Conservation (phyloP, 2,329 filamentous ascomycete species). For the Aureobasidium sp. region DNA sequence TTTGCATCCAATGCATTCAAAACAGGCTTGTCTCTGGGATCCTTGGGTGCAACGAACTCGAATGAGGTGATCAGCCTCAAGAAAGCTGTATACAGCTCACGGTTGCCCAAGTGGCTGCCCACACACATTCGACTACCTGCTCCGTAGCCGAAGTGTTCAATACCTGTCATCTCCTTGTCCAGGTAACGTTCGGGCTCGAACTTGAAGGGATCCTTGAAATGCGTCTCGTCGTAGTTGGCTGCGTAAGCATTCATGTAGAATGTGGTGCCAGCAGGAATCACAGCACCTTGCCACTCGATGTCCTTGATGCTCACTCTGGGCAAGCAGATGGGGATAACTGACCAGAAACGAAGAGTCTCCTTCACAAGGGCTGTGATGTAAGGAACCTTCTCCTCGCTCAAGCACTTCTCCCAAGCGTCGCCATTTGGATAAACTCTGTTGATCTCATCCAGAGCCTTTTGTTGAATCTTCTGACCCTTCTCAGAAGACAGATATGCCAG, state of each 20-base stretch:
- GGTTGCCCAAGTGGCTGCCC: slow-evolving; percentile 33
- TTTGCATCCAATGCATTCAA: slow-evolving; percentile 42
- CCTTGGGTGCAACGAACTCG: slow-evolving; percentile 36
- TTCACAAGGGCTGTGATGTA: slow-evolving; percentile 74
- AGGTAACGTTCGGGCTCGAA: slow-evolving; percentile 70
- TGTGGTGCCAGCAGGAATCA: slow-evolving; percentile 67
- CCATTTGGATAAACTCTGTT: slow-evolving; percentile 62
- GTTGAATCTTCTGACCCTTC: slow-evolving; percentile 63
- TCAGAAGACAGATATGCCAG: slow-evolving; percentile 66
- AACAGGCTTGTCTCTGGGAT: slow-evolving; percentile 35
- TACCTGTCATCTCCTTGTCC: slow-evolving; percentile 40
- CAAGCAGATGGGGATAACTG: slow-evolving; percentile 71
- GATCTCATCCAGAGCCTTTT: slow-evolving; percentile 63
- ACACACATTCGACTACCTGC: slow-evolving; percentile 37
- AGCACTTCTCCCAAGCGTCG: slow-evolving; percentile 68
- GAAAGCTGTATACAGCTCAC: slow-evolving; percentile 41
- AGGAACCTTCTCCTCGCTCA: slow-evolving; percentile 65
- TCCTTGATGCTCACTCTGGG: slow-evolving; percentile 66
- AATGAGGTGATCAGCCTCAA: slow-evolving; percentile 42
- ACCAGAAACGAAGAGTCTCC: slow-evolving; percentile 71
- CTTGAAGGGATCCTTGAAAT: slow-evolving; percentile 56
- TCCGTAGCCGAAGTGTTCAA: slow-evolving; percentile 43
- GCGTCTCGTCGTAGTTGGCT: slow-evolving; percentile 62
- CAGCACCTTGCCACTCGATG: slow-evolving; percentile 59
- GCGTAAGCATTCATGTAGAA: slow-evolving; percentile 78